Percentiles rank a stretch among this genome's conserved stretches.
Evolutionary conservation across 225 moss, liverwort and hornwort species (phyloP).

Genomic region (Antitrichia curtipendula): DNA sequence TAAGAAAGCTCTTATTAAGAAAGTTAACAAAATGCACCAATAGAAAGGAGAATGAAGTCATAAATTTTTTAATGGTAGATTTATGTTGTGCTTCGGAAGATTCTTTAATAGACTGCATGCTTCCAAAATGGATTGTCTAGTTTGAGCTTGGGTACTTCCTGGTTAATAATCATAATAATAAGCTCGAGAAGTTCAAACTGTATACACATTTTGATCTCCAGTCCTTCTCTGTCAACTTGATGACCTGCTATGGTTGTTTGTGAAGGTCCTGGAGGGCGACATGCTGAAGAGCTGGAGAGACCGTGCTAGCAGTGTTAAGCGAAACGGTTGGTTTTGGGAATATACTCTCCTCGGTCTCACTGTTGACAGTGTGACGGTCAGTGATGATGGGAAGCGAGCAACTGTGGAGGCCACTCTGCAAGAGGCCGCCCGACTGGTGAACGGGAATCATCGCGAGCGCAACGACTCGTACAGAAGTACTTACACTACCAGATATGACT

Average conservation of each 20-base stretch:
- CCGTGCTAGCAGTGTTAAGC: conserved; percentile 63
- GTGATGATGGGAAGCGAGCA: conserved; percentile 73
- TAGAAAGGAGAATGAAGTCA: background rate
- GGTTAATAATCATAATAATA: background rate
- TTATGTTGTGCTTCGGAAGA: background rate
- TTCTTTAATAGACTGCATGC: background rate
- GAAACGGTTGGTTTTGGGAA: conserved; percentile 89
- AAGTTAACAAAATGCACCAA: background rate
- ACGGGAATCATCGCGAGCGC: conserved; percentile 46
- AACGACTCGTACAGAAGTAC: conserved; percentile 75
- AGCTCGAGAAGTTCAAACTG: background rate
- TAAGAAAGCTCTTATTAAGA: background rate
- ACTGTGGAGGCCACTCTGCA: conserved; percentile 79
- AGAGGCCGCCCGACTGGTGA: conserved; percentile 65
- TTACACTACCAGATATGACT: conserved; percentile 71
- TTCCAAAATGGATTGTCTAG: background rate
- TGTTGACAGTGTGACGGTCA: conserved; percentile 78
- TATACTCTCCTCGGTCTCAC: conserved; percentile 67
- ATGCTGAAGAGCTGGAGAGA: conserved; percentile 86
- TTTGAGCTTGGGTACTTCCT: background rate
- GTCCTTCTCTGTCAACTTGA: background rate
- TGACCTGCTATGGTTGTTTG: background rate
- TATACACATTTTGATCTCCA: background rate
- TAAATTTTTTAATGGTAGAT: background rate
- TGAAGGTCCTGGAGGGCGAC: conserved; percentile 76